A percentile compares a stretch with the other conserved stretches of the same genome.
phyloP scores from a whole-genome alignment of 225 moss, liverwort and hornwort genomes.

The Marchantia polymorpha region DNA sequence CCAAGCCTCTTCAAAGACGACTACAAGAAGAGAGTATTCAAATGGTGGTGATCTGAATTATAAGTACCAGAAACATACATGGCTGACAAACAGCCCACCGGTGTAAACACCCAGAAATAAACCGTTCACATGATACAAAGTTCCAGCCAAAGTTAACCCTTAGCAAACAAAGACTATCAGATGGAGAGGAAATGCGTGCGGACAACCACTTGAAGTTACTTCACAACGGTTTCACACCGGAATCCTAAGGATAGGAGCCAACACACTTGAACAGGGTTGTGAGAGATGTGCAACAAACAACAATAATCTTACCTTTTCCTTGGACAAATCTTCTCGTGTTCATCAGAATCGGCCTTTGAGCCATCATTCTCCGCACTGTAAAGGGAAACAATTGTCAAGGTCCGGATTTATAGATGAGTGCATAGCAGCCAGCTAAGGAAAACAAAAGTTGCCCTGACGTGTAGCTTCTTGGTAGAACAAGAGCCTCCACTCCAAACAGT shows the following conservation, averaged over 20 bases:
- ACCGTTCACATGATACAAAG: background rate
- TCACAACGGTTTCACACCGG: background rate
- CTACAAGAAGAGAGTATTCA: background rate
- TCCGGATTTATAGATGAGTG: background rate
- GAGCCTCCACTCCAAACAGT: background rate
- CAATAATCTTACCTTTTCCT: constrained; percentile 33
- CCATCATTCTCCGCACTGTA: constrained; percentile 78
- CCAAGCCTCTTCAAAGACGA: background rate
- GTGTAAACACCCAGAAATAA: background rate
- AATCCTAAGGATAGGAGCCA: background rate
- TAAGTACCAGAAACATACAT: no score
- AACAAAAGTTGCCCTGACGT: background rate
- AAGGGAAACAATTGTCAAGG: constrained; percentile 9
- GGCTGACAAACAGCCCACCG: no score
- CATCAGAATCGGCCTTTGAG: constrained; percentile 70
- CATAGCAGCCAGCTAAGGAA: background rate
- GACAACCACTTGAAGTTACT: background rate
- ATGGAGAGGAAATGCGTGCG: background rate
- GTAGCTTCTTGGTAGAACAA: background rate
- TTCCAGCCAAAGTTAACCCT: background rate
- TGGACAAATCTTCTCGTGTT: constrained; percentile 23
- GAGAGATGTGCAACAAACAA: background rate
- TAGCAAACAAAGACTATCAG: background rate
- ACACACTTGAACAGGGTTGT: background rate
- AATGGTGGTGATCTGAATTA: no score